Evolutionary conservation across 805 yeast species (phyloP).

Genomic region (Metschnikowia cubensis): DNA sequence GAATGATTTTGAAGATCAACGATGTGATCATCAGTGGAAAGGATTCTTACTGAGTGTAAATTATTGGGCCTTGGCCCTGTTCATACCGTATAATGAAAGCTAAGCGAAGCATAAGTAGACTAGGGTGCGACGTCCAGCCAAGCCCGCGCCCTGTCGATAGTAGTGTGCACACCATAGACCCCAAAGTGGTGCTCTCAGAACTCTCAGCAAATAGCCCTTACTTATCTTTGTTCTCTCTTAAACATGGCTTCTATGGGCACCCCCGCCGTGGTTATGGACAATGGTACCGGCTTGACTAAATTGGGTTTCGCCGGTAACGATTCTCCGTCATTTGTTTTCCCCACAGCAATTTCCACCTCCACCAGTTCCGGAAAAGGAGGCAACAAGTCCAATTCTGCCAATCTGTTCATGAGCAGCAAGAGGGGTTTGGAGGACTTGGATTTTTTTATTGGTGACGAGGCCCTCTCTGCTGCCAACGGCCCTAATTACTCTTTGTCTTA

Average conservation of each 20-base stretch:
- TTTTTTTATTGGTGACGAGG: conserved; percentile 95
- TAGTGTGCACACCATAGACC: conserved; percentile 7
- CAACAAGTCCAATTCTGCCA: conserved; percentile 31
- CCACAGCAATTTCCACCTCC: conserved; percentile 92
- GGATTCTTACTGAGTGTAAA: conserved; percentile 51
- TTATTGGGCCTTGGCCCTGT: conserved; percentile 3
- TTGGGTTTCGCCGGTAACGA: conserved; percentile 98
- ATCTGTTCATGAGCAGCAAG: conserved; percentile 54
- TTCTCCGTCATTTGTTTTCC: conserved; percentile 94
- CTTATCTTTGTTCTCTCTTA: conserved; percentile 2
- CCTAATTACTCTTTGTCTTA: conserved; percentile 83
- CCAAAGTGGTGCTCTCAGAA: neutral
- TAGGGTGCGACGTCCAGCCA: neutral
- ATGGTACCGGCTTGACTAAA: conserved; percentile 97
- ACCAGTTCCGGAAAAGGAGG: conserved; percentile 39
- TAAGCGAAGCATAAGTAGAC: neutral
- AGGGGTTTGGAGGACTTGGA: conserved; percentile 93
- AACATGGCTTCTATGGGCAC: conserved; percentile 48
- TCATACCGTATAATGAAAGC: conserved; percentile 4
- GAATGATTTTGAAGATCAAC: conserved; percentile 96
- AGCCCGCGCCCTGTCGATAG: neutral
- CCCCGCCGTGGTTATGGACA: conserved; percentile 97
- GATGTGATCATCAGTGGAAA: conserved; percentile 91
- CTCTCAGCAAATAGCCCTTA: conserved; percentile 1
- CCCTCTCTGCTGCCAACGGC: conserved; percentile 84